These are phyloP conservation scores for Fagopyrum tataricum DNA, from an alignment of 148 eudicot species.

Conservation along the genomic window DNA sequence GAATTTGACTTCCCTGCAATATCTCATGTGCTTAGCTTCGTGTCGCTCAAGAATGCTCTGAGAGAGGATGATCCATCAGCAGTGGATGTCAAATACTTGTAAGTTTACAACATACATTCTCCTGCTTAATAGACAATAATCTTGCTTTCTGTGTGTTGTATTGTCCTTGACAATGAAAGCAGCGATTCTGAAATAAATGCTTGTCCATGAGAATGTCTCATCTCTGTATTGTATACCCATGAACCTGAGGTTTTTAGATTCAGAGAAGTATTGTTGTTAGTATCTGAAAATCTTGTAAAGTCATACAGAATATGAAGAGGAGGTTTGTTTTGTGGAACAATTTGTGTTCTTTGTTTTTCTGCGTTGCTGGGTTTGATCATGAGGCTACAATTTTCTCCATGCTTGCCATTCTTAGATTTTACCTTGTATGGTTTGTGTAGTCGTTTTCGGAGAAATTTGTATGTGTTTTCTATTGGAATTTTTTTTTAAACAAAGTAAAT, in stretches of 20 bases:
- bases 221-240: not conserved
- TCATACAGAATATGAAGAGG: not conserved
- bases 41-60: constrained; percentile 23
- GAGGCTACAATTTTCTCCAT: no score
- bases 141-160: not conserved
- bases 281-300: not conserved
- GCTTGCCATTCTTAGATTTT: no score
- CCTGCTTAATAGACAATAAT: not conserved
- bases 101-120: not conserved
- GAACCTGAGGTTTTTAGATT: not conserved
- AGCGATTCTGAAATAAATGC: constrained; percentile 1
- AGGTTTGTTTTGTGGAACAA: no score
- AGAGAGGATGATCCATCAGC: constrained; percentile 8
- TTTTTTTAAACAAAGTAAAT: no score
- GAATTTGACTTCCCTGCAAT: constrained; percentile 17
- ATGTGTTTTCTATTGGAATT: no score
- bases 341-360: no score
- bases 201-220: not conserved
- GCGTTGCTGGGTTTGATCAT: no score
- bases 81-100: constrained; percentile 12
- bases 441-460: no score
- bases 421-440: no score
- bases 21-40: constrained; percentile 25
- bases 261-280: not conserved
- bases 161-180: not conserved